Percentiles rank a stretch among this genome's conserved stretches.
Conservation (phyloP, 805 yeast genomes). For the Scheffersomyces spartinae region DNA sequence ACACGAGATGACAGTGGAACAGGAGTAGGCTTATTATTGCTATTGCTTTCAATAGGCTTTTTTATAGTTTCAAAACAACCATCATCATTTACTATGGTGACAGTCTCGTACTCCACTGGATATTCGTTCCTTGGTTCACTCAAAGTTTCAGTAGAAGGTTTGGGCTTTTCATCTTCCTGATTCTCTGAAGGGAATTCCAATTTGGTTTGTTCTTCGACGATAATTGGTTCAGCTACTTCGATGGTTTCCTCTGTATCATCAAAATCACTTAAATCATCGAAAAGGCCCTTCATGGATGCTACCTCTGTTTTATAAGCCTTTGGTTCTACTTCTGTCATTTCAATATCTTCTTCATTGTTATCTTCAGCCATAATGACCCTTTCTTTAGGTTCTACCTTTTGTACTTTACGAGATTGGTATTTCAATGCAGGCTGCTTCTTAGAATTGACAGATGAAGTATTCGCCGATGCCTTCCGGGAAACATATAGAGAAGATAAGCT, state of each 20-base stretch:
- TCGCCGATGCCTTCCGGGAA: slow-evolving; percentile 11
- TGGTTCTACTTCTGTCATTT: slow-evolving; percentile 2
- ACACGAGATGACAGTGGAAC: too few species aligned
- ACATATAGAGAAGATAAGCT: slow-evolving; percentile 17
- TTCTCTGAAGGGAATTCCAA: neutral
- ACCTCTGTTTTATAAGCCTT: slow-evolving; percentile 7
- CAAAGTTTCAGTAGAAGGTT: slow-evolving; percentile 2
- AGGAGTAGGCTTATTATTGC: too few species aligned
- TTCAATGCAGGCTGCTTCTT: slow-evolving; percentile 5
- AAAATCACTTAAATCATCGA: slow-evolving; percentile 8
- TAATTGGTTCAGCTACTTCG: slow-evolving; percentile 7
- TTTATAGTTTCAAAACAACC: too few species aligned
- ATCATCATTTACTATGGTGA: too few species aligned
- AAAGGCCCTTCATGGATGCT: slow-evolving; percentile 12
- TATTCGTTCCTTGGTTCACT: slow-evolving; percentile 6
- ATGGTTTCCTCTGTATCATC: slow-evolving; percentile 4
- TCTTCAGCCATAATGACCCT: slow-evolving; percentile 20
- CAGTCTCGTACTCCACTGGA: too few species aligned
- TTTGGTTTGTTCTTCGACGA: slow-evolving; percentile 3
- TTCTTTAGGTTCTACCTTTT: slow-evolving; percentile 19
- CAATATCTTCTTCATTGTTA: slow-evolving; percentile 6
- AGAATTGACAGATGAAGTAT: too few species aligned
- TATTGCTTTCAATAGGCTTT: too few species aligned
- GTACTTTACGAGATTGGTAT: slow-evolving; percentile 27
- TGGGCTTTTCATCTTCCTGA: slow-evolving; percentile 1